Conservation (phyloP, 345 rosid species). For the Lepidium sativum region DNA sequence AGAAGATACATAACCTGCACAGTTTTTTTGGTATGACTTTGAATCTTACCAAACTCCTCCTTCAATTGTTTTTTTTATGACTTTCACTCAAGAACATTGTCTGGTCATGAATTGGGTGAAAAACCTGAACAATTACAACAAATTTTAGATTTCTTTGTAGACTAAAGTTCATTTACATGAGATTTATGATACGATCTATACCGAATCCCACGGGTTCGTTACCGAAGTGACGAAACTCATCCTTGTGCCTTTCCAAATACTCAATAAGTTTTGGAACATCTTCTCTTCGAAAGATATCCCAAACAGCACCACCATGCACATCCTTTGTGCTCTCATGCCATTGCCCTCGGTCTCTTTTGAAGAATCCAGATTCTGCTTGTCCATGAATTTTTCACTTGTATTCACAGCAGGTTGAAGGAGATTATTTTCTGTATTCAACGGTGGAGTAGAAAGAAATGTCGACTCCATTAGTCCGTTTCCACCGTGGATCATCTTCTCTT, state of each 20-base stretch:
- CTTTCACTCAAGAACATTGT: constrained; percentile 46
- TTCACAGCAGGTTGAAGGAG: neutral
- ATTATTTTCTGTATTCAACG: neutral
- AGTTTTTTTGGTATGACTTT: neutral
- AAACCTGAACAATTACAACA: constrained; percentile 44
- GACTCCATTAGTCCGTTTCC: neutral
- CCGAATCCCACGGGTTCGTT: constrained; percentile 10
- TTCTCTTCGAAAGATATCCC: constrained; percentile 72
- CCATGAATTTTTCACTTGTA: neutral
- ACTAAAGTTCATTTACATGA: constrained; percentile 11
- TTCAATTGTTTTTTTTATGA: constrained; percentile 67
- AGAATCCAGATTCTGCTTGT: constrained; percentile 8
- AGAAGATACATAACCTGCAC: neutral
- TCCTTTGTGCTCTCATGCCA: neutral
- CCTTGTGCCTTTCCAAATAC: constrained; percentile 53
- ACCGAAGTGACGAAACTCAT: constrained; percentile 56
- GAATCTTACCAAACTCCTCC: constrained; percentile 54
- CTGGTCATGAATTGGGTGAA: constrained; percentile 74
- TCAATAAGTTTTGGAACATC: constrained; percentile 67
- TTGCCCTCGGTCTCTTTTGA: neutral
- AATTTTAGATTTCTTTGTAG: neutral
- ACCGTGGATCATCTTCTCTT: constrained; percentile 4
- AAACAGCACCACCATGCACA: constrained; percentile 51
- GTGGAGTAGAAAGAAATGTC: neutral
- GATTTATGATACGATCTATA: constrained; percentile 4